These are phyloP conservation scores for Physcia stellaris DNA, from an alignment of 495 filamentous ascomycete genomes.

Conservation along the genomic window DNA sequence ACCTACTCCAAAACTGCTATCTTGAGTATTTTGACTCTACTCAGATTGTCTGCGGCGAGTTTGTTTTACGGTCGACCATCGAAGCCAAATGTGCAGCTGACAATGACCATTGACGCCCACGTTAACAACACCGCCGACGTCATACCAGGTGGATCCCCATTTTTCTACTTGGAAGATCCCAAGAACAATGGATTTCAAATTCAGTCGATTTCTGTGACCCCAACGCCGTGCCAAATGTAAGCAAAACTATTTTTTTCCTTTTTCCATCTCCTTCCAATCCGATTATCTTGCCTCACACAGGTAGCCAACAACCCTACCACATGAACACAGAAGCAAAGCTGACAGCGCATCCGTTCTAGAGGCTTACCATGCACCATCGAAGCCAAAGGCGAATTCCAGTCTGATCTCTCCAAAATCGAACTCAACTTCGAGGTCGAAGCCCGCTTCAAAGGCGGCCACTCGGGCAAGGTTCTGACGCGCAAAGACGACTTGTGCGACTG, in stretches of 20 bases:
- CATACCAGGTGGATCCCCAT: slow-evolving; percentile 2
- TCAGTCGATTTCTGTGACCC: background rate
- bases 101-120: background rate
- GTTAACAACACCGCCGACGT: background rate
- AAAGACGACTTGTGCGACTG: background rate
- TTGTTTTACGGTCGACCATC: background rate
- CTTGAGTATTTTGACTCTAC: background rate
- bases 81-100: background rate
- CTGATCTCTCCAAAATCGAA: background rate
- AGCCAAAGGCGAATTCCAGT: background rate
- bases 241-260: background rate
- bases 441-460: background rate
- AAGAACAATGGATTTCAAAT: background rate
- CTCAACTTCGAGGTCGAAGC: slow-evolving; percentile 1
- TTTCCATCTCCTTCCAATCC: background rate
- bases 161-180: slow-evolving; percentile 2
- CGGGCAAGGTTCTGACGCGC: background rate
- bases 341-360: background rate
- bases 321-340: background rate
- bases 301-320: no score
- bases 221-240: slow-evolving; percentile 5
- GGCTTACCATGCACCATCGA: background rate
- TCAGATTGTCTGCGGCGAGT: background rate
- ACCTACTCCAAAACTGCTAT: background rate
- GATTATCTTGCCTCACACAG: no score